phyloP scores from a whole-genome alignment of 306 rosid species.

The Cucumis hystrix region DNA sequence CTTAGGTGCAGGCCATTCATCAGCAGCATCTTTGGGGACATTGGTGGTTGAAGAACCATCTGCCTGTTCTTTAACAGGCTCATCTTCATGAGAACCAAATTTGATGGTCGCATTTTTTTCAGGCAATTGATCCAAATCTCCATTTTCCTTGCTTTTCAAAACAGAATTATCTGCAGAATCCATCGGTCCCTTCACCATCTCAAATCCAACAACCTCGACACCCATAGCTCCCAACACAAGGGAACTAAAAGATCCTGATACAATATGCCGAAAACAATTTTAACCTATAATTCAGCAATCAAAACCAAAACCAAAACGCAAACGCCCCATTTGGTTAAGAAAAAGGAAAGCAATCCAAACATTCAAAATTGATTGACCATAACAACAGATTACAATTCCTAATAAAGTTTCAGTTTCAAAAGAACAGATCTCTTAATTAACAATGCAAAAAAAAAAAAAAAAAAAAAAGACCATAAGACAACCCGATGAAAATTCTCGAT shows the following conservation, averaged over 20 bases:
- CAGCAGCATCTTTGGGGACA: slow-evolving; percentile 55
- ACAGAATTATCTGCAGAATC: slow-evolving; percentile 39
- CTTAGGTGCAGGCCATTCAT: slow-evolving; percentile 96
- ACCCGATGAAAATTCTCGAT: not conserved
- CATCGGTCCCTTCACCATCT: slow-evolving; percentile 62
- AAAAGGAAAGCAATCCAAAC: not conserved
- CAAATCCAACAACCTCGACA: slow-evolving; percentile 72
- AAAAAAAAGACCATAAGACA: not conserved
- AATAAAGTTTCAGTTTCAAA: not conserved
- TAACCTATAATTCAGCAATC: not conserved
- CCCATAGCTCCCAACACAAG: slow-evolving; percentile 48
- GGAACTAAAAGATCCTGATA: slow-evolving; percentile 25
- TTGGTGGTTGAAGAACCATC: slow-evolving; percentile 29
- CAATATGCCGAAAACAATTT: slow-evolving; percentile 5
- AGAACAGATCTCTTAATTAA: slow-evolving; percentile 13
- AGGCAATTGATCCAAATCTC: slow-evolving; percentile 32
- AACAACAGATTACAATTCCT: not conserved
- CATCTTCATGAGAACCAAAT: slow-evolving; percentile 83
- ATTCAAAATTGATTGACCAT: not conserved
- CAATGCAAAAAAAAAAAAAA: not conserved
- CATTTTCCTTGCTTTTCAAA: slow-evolving; percentile 42
- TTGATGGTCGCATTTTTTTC: slow-evolving; percentile 44
- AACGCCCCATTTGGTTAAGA: not conserved
- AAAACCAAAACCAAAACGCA: not conserved
- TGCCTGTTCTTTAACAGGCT: slow-evolving; percentile 41